Evolutionary conservation across 2,329 filamentous ascomycete genomes (phyloP), one percentile per base, ranked within the genome.

Genomic region (Paracamarosporium sp.): DNA sequence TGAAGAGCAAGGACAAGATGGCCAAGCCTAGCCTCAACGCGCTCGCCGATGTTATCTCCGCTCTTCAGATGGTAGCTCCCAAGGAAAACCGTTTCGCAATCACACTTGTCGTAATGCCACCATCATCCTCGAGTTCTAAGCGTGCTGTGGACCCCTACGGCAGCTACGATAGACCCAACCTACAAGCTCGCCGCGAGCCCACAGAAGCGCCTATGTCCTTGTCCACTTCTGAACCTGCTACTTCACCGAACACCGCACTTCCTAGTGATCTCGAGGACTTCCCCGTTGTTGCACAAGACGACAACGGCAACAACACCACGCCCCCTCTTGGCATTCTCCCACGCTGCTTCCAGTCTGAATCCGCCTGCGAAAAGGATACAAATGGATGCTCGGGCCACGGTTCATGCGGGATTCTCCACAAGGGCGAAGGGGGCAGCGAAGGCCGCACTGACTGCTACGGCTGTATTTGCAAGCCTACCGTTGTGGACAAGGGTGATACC

Each of bases 371-470:
- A 48, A 82, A 83, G 56, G 81, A 80, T 38, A 99, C 95, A 2
- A 85, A 87, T 67, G 87, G 87, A 73, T 99, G 95, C 83, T 92
- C 90, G 13, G 88, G 90, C 53, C 93, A 95, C 76, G 95, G 95
- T 45, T 72, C 77, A 27, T 98, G 95, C 81, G 80, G 84, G 64
- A 82, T 90, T 74, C 90, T 89, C 70, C 93, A 86, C 68, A 77
- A 79, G 55, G 68, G 67, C 12, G 56, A 62, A 22, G 36, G 53
- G 22, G 67, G 64, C 20, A 62, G 57, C 43, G 76, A 82, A 76
- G 76, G 11, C 75, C 73, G 56, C 75, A 68, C 53, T 57, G 44
- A 81, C 31, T 98, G 94, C 85, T 98, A 89, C 74, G 82, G 85
- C 56, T 99, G 95, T 82, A 81, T 82, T 62, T 99, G 95, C 80